Evolutionary conservation across 352 stramenopile species (phyloP).

Genomic region (Phytophthora megakarya): DNA sequence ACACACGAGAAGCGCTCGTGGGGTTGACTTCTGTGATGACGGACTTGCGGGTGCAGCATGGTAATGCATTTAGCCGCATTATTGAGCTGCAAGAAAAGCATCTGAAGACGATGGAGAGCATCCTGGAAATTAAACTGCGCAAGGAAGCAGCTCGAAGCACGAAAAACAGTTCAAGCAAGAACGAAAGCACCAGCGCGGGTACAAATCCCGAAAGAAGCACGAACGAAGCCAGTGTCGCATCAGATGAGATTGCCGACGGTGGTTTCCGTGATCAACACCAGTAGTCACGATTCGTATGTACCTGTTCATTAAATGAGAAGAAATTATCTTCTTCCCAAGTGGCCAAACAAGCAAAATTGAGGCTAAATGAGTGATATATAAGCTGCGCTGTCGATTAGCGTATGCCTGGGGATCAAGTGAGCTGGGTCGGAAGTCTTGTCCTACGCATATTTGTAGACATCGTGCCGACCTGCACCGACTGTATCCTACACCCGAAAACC

Average conservation of each 20-base stretch:
- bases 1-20: constrained; percentile 34
- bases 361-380: constrained; percentile 33
- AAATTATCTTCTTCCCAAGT: constrained; percentile 1
- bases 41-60: constrained; percentile 57
- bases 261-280: background rate
- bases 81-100: constrained; percentile 74
- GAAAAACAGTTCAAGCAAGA: constrained; percentile 11
- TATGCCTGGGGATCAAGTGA: constrained; percentile 14
- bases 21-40: constrained; percentile 56
- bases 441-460: no score
- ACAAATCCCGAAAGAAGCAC: constrained; percentile 2
- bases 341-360: constrained; percentile 13
- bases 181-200: constrained; percentile 7
- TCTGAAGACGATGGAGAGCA: constrained; percentile 65
- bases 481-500: no score
- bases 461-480: no score
- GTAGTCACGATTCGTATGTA: constrained; percentile 1
- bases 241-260: constrained; percentile 5
- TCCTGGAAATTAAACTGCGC: constrained; percentile 58
- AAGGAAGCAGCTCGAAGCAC: constrained; percentile 32
- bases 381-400: constrained; percentile 14
- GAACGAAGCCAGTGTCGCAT: constrained; percentile 1
- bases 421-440: no score
- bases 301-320: no score
- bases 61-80: constrained; percentile 46